Percentiles rank a stretch among this genome's conserved stretches.
These are phyloP conservation scores for Loxodes magnus DNA, from an alignment of 73 alveolate species.

Conservation along the genomic window DNA sequence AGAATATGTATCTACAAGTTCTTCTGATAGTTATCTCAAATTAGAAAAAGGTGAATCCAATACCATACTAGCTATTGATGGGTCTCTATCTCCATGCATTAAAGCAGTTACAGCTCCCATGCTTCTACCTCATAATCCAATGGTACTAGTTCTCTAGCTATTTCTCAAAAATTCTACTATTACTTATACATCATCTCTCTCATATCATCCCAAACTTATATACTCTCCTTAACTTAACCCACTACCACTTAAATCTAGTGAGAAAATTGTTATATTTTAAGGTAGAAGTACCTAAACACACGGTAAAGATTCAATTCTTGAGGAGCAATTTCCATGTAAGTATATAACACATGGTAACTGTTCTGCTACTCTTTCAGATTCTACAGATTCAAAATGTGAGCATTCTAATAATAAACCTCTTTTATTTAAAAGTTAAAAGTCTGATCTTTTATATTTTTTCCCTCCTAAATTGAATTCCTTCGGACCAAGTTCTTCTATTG, in stretches of 20 bases:
- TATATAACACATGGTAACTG: slow-evolving; percentile 84
- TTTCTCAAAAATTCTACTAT: slow-evolving; percentile 76
- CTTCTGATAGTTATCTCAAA: slow-evolving; percentile 59
- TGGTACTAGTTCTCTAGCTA: slow-evolving; percentile 46
- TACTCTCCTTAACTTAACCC: slow-evolving; percentile 56
- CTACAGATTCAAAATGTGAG: slow-evolving; percentile 62
- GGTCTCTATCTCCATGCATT: slow-evolving; percentile 68
- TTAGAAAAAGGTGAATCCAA: slow-evolving; percentile 85
- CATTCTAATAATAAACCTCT: slow-evolving; percentile 51
- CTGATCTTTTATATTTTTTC: slow-evolving; percentile 41
- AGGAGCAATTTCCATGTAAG: slow-evolving; percentile 87
- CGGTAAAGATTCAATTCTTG: slow-evolving; percentile 68
- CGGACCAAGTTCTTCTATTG: slow-evolving; percentile 50
- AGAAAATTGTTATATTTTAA: slow-evolving; percentile 51
- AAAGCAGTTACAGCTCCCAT: slow-evolving; percentile 90
- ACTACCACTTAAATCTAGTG: slow-evolving; percentile 88
- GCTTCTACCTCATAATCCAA: slow-evolving; percentile 84
- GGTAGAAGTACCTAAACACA: slow-evolving; percentile 57
- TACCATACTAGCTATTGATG: slow-evolving; percentile 81
- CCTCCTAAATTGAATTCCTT: slow-evolving; percentile 54
- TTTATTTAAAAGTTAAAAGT: slow-evolving; percentile 41
- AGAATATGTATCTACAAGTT: slow-evolving; percentile 44
- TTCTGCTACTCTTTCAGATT: slow-evolving; percentile 7
- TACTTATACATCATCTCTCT: slow-evolving; percentile 78
- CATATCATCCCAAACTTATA: slow-evolving; percentile 89